Percentiles rank a stretch among this genome's conserved stretches.
phyloP scores from a whole-genome alignment of 148 eudicot genomes.

The Silene conica region DNA sequence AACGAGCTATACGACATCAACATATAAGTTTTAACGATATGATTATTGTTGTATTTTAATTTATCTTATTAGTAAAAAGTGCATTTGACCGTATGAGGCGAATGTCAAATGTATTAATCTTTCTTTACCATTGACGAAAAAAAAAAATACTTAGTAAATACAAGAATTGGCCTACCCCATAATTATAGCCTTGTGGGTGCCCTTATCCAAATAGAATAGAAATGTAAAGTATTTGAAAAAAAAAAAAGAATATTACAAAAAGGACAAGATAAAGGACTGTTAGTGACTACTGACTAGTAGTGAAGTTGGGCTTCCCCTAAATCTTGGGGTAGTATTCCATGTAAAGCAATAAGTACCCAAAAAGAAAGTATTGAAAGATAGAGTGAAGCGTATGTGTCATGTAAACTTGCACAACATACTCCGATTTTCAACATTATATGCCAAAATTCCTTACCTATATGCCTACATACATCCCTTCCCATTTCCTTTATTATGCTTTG shows the following conservation, averaged over 20 bases:
- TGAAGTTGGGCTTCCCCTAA: background rate
- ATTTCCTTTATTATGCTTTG: conserved; percentile 4
- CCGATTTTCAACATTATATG: background rate
- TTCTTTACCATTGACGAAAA: no score
- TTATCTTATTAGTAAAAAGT: no score
- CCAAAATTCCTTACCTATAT: background rate
- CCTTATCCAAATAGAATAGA: background rate
- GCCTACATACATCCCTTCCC: background rate
- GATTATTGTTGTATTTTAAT: no score
- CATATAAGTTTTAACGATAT: no score
- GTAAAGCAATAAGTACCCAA: background rate
- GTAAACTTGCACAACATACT: background rate
- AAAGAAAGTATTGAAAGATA: background rate
- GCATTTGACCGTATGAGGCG: no score
- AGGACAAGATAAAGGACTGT: background rate
- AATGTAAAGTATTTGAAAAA: no score
- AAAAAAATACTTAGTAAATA: no score
- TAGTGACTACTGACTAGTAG: background rate
- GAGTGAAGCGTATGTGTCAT: background rate
- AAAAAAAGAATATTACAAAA: no score
- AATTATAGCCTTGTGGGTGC: background rate
- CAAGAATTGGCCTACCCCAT: background rate
- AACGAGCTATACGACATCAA: no score
- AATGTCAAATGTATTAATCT: no score
- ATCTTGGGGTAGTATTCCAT: conserved; percentile 1